Evolutionary conservation across 352 stramenopile species (phyloP).

Genomic region (Phytophthora rubi): DNA sequence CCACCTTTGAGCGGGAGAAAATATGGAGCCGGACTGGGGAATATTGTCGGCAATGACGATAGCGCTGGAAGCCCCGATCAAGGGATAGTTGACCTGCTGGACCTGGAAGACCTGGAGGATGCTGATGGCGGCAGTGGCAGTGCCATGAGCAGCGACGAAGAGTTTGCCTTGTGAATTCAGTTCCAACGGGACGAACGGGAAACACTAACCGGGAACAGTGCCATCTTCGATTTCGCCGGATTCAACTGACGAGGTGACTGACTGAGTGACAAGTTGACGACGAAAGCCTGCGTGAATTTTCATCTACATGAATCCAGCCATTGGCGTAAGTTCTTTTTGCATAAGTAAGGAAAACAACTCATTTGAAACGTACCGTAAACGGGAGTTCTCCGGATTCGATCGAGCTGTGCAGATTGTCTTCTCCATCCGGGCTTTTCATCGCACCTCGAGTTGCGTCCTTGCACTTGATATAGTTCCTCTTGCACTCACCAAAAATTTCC

Average conservation of each 20-base stretch:
- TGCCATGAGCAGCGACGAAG: conserved; percentile 32
- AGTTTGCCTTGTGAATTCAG: conserved; percentile 19
- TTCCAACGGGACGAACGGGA: background rate
- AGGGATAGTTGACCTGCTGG: conserved; percentile 24
- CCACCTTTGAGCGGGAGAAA: conserved; percentile 2
- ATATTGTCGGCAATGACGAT: conserved; percentile 10
- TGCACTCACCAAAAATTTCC: conserved; percentile 53
- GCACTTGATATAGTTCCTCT: conserved; percentile 29
- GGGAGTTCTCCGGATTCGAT: conserved; percentile 65
- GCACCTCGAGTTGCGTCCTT: conserved; percentile 33
- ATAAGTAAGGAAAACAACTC: background rate
- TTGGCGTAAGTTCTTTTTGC: background rate
- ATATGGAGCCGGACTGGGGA: background rate
- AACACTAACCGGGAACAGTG: conserved; percentile 5
- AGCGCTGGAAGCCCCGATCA: conserved; percentile 18
- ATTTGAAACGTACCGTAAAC: conserved; percentile 22
- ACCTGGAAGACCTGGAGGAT: conserved; percentile 29
- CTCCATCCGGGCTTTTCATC: conserved; percentile 9
- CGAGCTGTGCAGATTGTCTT: conserved; percentile 34
- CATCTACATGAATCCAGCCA: conserved; percentile 14
- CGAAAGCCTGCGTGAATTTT: conserved; percentile 32
- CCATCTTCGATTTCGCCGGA: conserved; percentile 42
- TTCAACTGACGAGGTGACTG: conserved; percentile 38
- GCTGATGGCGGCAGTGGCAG: conserved; percentile 7
- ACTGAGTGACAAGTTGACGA: conserved; percentile 24